phyloP scores from a whole-genome alignment of 768 basidiomycete species.

The Leccinum subgranulosum region DNA sequence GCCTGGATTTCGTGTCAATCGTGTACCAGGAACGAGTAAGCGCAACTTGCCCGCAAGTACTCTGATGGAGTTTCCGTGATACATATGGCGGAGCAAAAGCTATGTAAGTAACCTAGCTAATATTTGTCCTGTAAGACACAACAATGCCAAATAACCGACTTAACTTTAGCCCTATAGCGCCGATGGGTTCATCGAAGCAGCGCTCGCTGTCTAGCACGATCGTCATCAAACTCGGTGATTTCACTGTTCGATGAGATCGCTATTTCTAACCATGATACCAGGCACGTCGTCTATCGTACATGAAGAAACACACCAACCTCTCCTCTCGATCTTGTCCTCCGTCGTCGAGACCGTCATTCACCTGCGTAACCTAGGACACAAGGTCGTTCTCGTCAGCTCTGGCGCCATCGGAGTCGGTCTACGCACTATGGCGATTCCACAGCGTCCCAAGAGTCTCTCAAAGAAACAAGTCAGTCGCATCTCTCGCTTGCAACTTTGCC shows the following conservation, averaged over 20 bases:
- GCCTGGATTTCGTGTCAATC: slow-evolving; percentile 48
- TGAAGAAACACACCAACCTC: slow-evolving; percentile 87
- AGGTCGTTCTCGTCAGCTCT: slow-evolving; percentile 92
- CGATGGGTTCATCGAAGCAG: slow-evolving; percentile 20
- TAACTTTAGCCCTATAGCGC: not conserved
- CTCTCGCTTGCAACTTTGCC: not conserved
- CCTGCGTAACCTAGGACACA: slow-evolving; percentile 79
- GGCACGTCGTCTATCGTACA: slow-evolving; percentile 97
- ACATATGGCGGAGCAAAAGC: slow-evolving; percentile 42
- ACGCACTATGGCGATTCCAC: slow-evolving; percentile 83
- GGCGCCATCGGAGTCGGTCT: slow-evolving; percentile 98
- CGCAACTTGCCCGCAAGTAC: slow-evolving; percentile 61
- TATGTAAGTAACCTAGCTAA: not conserved
- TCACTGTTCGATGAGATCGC: not conserved
- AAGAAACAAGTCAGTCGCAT: slow-evolving; percentile 79
- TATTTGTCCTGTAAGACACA: slow-evolving; percentile 10
- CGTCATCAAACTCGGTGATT: slow-evolving; percentile 80
- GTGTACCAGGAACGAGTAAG: not conserved
- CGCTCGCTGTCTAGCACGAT: slow-evolving; percentile 53
- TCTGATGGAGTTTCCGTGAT: slow-evolving; percentile 79
- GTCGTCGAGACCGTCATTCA: slow-evolving; percentile 88
- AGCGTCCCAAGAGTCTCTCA: slow-evolving; percentile 76
- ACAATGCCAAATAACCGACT: slow-evolving; percentile 14
- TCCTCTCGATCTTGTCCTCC: slow-evolving; percentile 86
- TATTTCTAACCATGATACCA: slow-evolving; percentile 9